Evolutionary conservation across 768 basidiomycete species (phyloP), one percentile per base, ranked within the genome.

Genomic region (Leccinum pellstonianum): DNA sequence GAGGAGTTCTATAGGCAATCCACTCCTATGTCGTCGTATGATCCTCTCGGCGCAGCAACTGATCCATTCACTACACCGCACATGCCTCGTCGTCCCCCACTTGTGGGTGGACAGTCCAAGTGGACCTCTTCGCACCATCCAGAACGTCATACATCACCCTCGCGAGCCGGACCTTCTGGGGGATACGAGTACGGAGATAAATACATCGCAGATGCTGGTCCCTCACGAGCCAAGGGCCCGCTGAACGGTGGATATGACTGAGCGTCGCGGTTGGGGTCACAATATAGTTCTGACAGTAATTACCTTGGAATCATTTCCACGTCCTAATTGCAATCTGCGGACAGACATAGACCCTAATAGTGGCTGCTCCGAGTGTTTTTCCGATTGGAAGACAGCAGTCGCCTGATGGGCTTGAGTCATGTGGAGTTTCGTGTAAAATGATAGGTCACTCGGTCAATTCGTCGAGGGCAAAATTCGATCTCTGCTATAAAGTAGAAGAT

Each of bases 161-260:
- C 5, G 6, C 35, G 41, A 25, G 53, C n/a, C 23, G 55, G 50
- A 7, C 12, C 3, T 5, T 17, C 17, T 46, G 41, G 9, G 3
- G 10, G 48, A 46, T 23, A 58, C 25, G 52, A 41, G 41, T 41
- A 3, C 41, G 41, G 17, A n/a, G 17, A 41, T 41, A 0, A n/a
- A 10, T n/a, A 41, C 17, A 41, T n/a, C n/a, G 41, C 8, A 41
- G 17, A 48, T 15, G 54, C 15, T 9, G 35, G 37, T 11, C 25
- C 55, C 23, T 65, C 59, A 35, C 58, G 12, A 7, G 56, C 64
- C 43, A 60, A 47, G 60, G 56, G 31, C 35, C 17, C 31, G 15
- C 10, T 54, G 4, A n/a, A 35, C 15, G 23, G 53, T 31, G 58
- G 58, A 15, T 48, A 65, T 23, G 11, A n/a, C 31, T 55, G 23